These are phyloP conservation scores for Cryptococcus sp. DNA, from an alignment of 1,284 basidiomycete species.

Conservation along the genomic window DNA sequence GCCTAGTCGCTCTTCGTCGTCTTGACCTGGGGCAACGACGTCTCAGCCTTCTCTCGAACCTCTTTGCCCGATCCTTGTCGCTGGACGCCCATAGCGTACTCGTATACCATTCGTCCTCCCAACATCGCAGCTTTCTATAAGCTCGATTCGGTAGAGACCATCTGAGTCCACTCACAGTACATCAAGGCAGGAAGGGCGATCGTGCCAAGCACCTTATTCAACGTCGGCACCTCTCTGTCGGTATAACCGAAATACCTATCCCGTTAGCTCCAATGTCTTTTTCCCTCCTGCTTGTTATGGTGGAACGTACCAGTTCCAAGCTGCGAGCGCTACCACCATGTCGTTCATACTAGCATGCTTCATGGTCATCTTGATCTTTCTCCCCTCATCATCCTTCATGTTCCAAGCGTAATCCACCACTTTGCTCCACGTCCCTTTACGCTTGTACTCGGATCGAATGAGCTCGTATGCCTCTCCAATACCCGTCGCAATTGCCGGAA, in stretches of 20 bases:
- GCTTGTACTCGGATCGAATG: conserved; percentile 20
- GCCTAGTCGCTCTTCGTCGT: no score
- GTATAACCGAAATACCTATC: conserved; percentile 27
- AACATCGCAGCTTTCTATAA: conserved; percentile 16
- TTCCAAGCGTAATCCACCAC: conserved; percentile 22
- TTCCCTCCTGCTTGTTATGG: no score
- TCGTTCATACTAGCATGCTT: conserved; percentile 39
- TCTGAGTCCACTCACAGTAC: conserved; percentile 21
- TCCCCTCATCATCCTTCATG: conserved; percentile 24
- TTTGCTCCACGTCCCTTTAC: conserved; percentile 21
- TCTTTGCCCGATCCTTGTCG: conserved; percentile 26
- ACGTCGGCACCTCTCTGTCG: conserved; percentile 20
- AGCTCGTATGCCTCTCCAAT: conserved; percentile 33
- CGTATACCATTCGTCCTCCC: conserved; percentile 29
- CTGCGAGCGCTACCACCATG: conserved; percentile 29
- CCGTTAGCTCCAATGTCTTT: no score
- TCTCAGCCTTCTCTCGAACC: background rate
- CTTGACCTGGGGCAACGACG: no score
- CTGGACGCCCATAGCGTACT: conserved; percentile 32
- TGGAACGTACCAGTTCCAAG: conserved; percentile 36
- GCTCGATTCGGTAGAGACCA: no score
- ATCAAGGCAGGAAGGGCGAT: conserved; percentile 28
- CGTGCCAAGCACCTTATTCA: conserved; percentile 18
- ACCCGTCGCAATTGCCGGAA: conserved; percentile 34
- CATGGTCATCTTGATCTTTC: conserved; percentile 34